These are phyloP conservation scores for Puccinellia tenuiflora DNA, from an alignment of 176 grass and related monocot species.

Conservation along the genomic window DNA sequence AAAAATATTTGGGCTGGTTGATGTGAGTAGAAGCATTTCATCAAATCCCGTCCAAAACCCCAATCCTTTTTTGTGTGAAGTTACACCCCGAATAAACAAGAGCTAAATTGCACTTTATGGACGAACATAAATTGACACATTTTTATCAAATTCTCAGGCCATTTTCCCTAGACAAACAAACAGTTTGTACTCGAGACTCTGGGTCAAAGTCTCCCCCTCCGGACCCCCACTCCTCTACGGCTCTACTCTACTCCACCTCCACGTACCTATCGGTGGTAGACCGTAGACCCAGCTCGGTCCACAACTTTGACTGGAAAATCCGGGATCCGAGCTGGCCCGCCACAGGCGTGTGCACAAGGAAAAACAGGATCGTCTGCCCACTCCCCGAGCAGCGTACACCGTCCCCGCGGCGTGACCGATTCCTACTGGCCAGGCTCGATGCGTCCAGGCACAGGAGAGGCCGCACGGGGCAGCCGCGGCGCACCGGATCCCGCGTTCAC, in stretches of 20 bases:
- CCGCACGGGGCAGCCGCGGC: not conserved
- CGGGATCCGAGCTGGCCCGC: not conserved
- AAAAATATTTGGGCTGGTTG: no score
- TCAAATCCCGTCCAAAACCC: no score
- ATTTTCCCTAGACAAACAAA: not conserved
- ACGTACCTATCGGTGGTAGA: not conserved
- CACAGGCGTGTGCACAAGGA: not conserved
- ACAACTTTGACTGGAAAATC: constrained; percentile 6
- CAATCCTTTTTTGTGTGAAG: no score
- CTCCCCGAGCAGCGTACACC: not conserved
- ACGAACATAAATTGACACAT: no score
- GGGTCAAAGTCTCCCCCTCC: not conserved
- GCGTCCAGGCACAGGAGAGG: no score
- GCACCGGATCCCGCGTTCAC: constrained; percentile 13
- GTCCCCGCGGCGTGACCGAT: not conserved
- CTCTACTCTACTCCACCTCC: constrained; percentile 1
- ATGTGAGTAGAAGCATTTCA: no score
- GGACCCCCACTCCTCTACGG: not conserved
- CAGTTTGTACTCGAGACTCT: not conserved
- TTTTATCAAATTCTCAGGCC: no score
- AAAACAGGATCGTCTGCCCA: not conserved
- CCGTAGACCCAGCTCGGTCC: constrained; percentile 14
- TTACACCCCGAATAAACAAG: no score
- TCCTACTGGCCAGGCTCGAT: not conserved
- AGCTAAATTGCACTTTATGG: no score